These are phyloP conservation scores for Pelargonium australe DNA, from an alignment of 441 rosid genomes.

Conservation along the genomic window DNA sequence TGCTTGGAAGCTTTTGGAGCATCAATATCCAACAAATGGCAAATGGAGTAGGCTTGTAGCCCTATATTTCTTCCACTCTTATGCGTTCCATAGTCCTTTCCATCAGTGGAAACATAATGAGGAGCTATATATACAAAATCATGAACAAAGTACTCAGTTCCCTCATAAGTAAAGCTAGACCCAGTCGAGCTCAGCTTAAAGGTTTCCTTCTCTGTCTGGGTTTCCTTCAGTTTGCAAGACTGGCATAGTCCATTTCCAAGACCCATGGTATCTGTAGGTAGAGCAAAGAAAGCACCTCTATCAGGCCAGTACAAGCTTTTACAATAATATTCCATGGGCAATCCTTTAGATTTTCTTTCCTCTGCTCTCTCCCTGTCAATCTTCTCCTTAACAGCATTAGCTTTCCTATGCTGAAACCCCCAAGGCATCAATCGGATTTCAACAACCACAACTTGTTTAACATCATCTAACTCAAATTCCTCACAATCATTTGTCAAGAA, in stretches of 20 bases:
- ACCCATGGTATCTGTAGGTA: constrained; percentile 17
- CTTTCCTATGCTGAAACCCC: constrained; percentile 54
- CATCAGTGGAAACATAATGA: constrained; percentile 7
- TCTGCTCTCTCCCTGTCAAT: constrained; percentile 13
- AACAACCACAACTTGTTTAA: constrained; percentile 36
- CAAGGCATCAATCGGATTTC: constrained; percentile 55
- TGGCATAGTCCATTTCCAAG: constrained; percentile 22
- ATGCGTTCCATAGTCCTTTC: constrained; percentile 14
- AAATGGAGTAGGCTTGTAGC: constrained; percentile 28
- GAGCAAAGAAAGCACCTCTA: constrained; percentile 18
- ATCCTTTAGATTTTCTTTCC: constrained; percentile 6
- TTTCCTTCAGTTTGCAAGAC: constrained; percentile 20
- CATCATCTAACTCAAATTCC: constrained; percentile 42
- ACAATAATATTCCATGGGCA: constrained; percentile 17
- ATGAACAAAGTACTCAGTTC: constrained; percentile 11
- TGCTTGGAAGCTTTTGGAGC: constrained; percentile 20
- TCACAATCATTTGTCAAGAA: constrained; percentile 58
- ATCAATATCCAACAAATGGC: constrained; percentile 28
- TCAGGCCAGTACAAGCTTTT: constrained; percentile 21
- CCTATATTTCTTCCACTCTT: constrained; percentile 33
- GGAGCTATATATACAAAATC: constrained; percentile 19
- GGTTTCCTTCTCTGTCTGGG: constrained; percentile 4
- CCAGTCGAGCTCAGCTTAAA: background rate
- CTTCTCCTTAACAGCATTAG: constrained; percentile 18
- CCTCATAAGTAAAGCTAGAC: constrained; percentile 13